Conservation (phyloP, 163 green algal genomes). For the Scenedesmus sp. region DNA sequence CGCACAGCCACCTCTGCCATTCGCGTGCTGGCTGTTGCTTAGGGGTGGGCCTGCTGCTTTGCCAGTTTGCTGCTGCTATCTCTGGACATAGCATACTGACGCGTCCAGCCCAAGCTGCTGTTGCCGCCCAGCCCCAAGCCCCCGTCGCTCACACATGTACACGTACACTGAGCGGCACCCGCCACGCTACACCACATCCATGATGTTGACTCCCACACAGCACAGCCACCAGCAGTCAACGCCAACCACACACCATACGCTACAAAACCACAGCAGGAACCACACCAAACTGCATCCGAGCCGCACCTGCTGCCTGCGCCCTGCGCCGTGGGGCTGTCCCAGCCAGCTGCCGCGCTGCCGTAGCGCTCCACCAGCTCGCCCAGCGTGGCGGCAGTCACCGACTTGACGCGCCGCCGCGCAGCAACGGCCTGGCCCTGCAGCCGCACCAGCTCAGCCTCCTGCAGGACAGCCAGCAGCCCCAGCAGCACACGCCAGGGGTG, state of each 20-base stretch:
- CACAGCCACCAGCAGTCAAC: neutral
- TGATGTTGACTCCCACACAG: neutral
- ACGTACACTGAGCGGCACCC: neutral
- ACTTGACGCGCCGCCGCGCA: conserved; percentile 39
- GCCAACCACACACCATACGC: neutral
- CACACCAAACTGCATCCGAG: neutral
- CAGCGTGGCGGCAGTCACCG: conserved; percentile 39
- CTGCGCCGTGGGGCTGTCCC: conserved; percentile 2
- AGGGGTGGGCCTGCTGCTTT: conserved; percentile 17
- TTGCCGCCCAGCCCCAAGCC: neutral
- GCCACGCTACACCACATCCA: no score
- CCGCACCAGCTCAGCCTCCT: conserved; percentile 44
- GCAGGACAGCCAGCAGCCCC: neutral
- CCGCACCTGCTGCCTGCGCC: conserved; percentile 18
- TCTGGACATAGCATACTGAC: neutral
- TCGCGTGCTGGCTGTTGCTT: neutral
- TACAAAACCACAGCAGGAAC: neutral
- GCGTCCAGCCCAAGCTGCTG: no score
- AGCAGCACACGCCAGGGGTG: neutral
- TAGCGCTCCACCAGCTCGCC: conserved; percentile 37
- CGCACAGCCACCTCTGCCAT: neutral
- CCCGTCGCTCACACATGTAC: neutral
- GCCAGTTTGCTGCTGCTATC: conserved; percentile 20
- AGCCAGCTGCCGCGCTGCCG: conserved; percentile 29
- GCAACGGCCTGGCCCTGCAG: conserved; percentile 31